phyloP scores from a whole-genome alignment of 1,284 basidiomycete species.

The Microbotryum lychnidis-dioicae region DNA sequence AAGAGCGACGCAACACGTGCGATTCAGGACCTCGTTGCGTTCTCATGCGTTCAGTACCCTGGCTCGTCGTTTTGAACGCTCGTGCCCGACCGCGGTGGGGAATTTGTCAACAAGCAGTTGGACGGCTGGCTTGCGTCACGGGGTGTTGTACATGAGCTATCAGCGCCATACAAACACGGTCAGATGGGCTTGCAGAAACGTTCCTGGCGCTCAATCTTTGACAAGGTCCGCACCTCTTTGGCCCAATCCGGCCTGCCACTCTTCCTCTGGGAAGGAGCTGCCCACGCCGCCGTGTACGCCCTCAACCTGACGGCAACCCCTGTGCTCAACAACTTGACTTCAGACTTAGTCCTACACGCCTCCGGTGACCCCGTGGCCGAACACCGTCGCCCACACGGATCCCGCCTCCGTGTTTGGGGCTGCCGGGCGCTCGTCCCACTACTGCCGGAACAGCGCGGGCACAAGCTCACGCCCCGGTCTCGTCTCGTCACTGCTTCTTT shows the following conservation, averaged over 20 bases:
- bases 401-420: not conserved
- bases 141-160: slow-evolving; percentile 7
- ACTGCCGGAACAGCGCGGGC: not conserved
- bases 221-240: not conserved
- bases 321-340: not conserved
- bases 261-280: slow-evolving; percentile 6
- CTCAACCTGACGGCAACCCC: not conserved
- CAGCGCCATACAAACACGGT: slow-evolving; percentile 7
- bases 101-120: no score
- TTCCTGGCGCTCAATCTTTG: no score
- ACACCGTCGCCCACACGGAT: not conserved
- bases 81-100: no score
- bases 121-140: no score
- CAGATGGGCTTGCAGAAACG: not conserved
- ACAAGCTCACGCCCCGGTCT: slow-evolving; percentile 1
- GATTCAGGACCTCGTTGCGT: no score
- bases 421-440: not conserved
- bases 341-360: not conserved
- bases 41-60: no score
- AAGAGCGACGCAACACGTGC: no score
- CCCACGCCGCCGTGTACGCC: not conserved
- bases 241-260: not conserved
- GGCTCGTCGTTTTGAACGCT: no score
- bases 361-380: not conserved
- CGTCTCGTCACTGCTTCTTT: not conserved